Evolutionary conservation across 2,329 filamentous ascomycete genomes (phyloP).

Genomic region (Sclerotiophoma versabilis): DNA sequence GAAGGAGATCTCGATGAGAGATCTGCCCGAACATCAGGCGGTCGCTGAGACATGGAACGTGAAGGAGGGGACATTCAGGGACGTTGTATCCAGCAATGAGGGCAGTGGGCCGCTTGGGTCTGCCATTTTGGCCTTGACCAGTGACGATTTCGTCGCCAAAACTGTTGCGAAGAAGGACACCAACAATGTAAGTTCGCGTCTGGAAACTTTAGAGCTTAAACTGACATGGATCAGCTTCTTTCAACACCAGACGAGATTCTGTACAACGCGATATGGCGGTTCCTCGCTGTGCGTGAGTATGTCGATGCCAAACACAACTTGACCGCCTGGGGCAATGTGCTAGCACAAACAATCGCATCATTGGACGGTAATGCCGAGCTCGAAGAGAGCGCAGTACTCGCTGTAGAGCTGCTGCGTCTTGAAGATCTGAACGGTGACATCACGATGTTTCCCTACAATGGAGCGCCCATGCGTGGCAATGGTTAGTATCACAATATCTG

Average conservation of each 20-base stretch:
- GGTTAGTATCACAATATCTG: constrained; percentile 15
- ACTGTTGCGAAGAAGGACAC: constrained; percentile 67
- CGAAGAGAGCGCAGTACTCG: constrained; percentile 81
- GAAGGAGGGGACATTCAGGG: constrained; percentile 63
- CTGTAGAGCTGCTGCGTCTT: constrained; percentile 83
- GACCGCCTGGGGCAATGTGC: constrained; percentile 79
- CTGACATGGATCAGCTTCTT: constrained; percentile 47
- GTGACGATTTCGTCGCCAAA: constrained; percentile 72
- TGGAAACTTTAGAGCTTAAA: not conserved
- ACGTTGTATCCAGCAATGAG: constrained; percentile 40
- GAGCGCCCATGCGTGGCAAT: constrained; percentile 64
- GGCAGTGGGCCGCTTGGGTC: constrained; percentile 55
- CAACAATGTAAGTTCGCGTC: constrained; percentile 34
- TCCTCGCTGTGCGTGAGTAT: constrained; percentile 88
- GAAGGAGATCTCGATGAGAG: constrained; percentile 67
- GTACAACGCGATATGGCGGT: constrained; percentile 83
- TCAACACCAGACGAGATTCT: constrained; percentile 75
- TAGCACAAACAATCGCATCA: constrained; percentile 72
- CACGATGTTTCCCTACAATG: constrained; percentile 66
- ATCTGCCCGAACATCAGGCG: constrained; percentile 62
- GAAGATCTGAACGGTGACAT: constrained; percentile 75
- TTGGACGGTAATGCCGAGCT: constrained; percentile 66
- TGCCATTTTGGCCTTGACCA: constrained; percentile 67
- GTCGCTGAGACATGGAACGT: constrained; percentile 75
- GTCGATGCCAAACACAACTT: constrained; percentile 79